phyloP scores from a whole-genome alignment of 2,329 filamentous ascomycete genomes.

The Trichocomaceae sp. region DNA sequence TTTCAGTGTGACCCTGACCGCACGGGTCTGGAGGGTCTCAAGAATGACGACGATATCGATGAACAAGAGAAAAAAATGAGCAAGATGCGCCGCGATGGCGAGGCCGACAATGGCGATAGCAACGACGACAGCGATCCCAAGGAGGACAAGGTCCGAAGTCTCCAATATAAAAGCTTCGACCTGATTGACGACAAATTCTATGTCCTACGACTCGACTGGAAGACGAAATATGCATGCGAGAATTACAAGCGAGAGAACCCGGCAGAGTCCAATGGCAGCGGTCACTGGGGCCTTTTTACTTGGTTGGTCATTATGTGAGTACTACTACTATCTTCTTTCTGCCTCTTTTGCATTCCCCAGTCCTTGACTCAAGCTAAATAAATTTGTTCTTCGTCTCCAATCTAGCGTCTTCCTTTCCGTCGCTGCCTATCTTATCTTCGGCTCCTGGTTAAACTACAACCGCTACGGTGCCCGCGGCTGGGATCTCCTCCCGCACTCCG shows the following conservation, averaged over 20 bases:
- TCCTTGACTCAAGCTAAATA: constrained; percentile 12
- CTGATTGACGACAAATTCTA: constrained; percentile 52
- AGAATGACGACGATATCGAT: constrained; percentile 25
- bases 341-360: too few relatives aligned
- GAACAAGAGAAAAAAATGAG: constrained; percentile 16
- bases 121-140: constrained; percentile 9
- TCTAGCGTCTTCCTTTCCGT: constrained; percentile 72
- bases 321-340: constrained; percentile 16
- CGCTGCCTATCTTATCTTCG: constrained; percentile 91
- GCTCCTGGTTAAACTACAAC: constrained; percentile 98
- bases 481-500: constrained; percentile 88
- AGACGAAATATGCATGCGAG: constrained; percentile 81
- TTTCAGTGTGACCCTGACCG: constrained; percentile 71
- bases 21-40: constrained; percentile 60
- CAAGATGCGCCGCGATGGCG: constrained; percentile 17
- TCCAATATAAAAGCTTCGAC: constrained; percentile 70
- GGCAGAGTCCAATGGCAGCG: constrained; percentile 34
- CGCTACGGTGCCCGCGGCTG: constrained; percentile 90
- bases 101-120: constrained; percentile 4
- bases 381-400: background rate
- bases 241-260: constrained; percentile 44
- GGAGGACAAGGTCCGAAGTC: constrained; percentile 36
- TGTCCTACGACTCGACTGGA: constrained; percentile 72
- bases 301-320: constrained; percentile 92
- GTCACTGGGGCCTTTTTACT: constrained; percentile 90